Evolutionary conservation across 2,329 filamentous ascomycete species (phyloP), one percentile per base, ranked within the genome.

Genomic region (Claviceps paspali): DNA sequence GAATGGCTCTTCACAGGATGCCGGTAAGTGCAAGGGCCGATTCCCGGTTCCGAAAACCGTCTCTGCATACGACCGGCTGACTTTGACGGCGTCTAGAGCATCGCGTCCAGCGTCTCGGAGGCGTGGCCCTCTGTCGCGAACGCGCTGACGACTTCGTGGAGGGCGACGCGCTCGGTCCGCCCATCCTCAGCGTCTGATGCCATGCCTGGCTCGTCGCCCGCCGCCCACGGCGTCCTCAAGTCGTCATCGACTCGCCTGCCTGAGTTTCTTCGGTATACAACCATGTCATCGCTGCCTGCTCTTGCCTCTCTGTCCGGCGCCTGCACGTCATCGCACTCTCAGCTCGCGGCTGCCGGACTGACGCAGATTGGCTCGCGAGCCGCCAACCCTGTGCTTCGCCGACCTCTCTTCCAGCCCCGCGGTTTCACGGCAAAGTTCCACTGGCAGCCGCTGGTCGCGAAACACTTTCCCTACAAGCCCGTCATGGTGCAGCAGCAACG

Each of bases 71-170:
- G 5, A 12, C 15, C 10, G 14, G 43, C 49, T 53, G 39, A 53
- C 44, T 27, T 41, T 8, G 28, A 24, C 29, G 11, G 35, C 21
- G 17, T 37, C 29, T 24, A 61, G 60, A 60, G 54, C 45, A 55
- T 67, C 48, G 61, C 59, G 43, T 59, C 59, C 34, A 60, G 56
- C 41, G 59, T 60, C 6, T 51, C 62, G 35, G 64, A 64, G 27
- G 45, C 67, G 37, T 63, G 62, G 61, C 64, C 65, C 38, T 65
- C 64, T 31, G 54, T 67, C 42, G 53, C 56, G 36, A 64, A 55
- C 41, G 58, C 58, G 10, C 42, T 64, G 12, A 49, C 54, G 39
- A 42, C 55, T 15, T 56, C 63, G 7, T 62, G 52, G 52, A 47
- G 42, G 35, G 29, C 29, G 39, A 41, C 31, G 34, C 38, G 22